Percentiles rank a stretch among this genome's conserved stretches.
These are phyloP conservation scores for Telopea speciosissima DNA, from an alignment of 177 flowering plant species.

Conservation along the genomic window DNA sequence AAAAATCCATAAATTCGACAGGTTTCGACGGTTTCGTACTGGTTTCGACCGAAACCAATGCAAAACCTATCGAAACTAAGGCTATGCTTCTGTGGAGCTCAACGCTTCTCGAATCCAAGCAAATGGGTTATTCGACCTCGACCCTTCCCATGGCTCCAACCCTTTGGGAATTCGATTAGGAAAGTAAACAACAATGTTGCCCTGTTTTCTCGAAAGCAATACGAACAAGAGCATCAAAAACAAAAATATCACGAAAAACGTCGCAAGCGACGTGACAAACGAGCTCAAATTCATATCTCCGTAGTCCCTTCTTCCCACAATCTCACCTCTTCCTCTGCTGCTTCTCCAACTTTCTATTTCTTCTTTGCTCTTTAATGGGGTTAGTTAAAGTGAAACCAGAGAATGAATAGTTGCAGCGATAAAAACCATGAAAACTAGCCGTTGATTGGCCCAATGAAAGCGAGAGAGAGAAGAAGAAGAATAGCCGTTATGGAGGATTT, in stretches of 20 bases:
- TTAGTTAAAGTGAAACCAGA: too few species aligned
- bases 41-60: too few species aligned
- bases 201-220: constrained; percentile 61
- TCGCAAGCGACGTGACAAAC: too few species aligned
- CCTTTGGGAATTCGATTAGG: constrained; percentile 85
- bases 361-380: background rate
- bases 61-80: too few species aligned
- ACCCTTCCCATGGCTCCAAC: constrained; percentile 56
- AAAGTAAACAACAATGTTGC: constrained; percentile 67
- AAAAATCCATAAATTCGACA: too few species aligned
- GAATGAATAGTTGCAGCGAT: background rate
- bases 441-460: background rate
- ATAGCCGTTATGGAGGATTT: constrained; percentile 11
- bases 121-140: constrained; percentile 49
- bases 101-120: constrained; percentile 62
- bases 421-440: constrained; percentile 6
- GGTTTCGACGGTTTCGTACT: too few species aligned
- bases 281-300: constrained; percentile 69
- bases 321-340: background rate
- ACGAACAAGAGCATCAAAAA: constrained; percentile 66
- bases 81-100: too few species aligned
- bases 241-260: too few species aligned
- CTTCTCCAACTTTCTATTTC: background rate
- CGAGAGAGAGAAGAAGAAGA: background rate
- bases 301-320: background rate